A percentile compares a stretch with the other conserved stretches of the same genome.
phyloP scores from a whole-genome alignment of 305 asterid species.

The Vinca major region DNA sequence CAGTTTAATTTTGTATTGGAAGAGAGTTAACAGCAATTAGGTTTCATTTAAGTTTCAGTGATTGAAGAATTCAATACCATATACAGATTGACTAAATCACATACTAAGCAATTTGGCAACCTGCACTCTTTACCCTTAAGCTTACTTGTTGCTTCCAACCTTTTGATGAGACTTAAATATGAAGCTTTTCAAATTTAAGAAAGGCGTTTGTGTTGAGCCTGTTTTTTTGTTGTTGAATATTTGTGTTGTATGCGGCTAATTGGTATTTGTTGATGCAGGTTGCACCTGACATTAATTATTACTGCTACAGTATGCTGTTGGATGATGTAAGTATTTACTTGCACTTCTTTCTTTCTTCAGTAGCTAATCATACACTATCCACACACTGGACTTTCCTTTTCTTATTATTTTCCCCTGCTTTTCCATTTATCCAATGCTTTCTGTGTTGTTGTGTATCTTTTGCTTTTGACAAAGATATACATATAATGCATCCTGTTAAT shows the following conservation, averaged over 20 bases:
- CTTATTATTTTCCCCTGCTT: neutral
- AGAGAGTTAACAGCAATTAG: too few species aligned
- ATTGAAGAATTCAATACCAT: too few species aligned
- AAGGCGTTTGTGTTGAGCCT: too few species aligned
- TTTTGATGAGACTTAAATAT: too few species aligned
- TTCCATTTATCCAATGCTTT: neutral
- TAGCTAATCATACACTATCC: neutral
- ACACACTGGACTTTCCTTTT: neutral
- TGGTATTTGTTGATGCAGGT: constrained; percentile 40
- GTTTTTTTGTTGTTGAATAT: too few species aligned
- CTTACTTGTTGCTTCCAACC: too few species aligned
- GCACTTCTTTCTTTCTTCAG: constrained; percentile 13
- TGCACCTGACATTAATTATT: constrained; percentile 78
- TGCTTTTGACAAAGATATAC: neutral
- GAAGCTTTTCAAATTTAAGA: too few species aligned
- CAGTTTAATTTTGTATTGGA: too few species aligned
- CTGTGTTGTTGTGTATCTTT: neutral
- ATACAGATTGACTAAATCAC: too few species aligned
- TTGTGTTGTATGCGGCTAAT: neutral
- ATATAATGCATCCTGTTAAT: neutral
- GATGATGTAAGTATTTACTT: constrained; percentile 77
- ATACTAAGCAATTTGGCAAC: too few species aligned
- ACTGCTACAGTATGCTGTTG: constrained; percentile 98
- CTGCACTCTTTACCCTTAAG: too few species aligned
- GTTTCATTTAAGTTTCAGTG: too few species aligned